Base-by-base conservation (phyloP, 306 rosid species). In the Oemleria cerasiformis region DNA sequence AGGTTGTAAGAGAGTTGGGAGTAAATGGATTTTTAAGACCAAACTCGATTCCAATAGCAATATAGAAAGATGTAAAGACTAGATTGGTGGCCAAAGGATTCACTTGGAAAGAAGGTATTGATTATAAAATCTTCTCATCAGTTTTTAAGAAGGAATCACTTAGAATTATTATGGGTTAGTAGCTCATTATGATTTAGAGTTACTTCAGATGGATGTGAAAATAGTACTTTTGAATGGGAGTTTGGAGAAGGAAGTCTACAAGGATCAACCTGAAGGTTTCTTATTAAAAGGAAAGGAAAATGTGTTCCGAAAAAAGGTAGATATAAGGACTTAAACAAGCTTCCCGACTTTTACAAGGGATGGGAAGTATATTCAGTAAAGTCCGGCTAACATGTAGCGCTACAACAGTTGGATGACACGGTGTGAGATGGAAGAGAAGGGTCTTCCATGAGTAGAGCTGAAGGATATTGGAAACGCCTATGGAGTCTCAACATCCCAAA, bases 201-300 rank as follows among this genome's bases (percentile, higher is more conserved):
- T n/a, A n/a, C n/a, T n/a, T n/a, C n/a, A n/a, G n/a, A 51, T 51
- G 53, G 23, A 51, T 51, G 56, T 51, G 56, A 51, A 51, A 51
- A 51, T 4, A 51, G 0, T 1, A 17, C 17, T 51, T 8, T 17
- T 51, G 21, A 51, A 51, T 51, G 23, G 5, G 11, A 51, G 23
- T 51, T 51, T 51, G 10, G 56, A 51, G 2, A 21, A 51, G 17
- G 56, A 51, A 51, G 23, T 17, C 56, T n/a, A 51, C 23, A 51
- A 16, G 9, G 20, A 6, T 16, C 21, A 51, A 17, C 56, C 11
- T 16, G 56, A 51, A 51, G 23, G 56, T 8, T 51, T 51, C 23
- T 0, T 8, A 51, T 34, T 38, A 10, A 7, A 63, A 3, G 23
- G 67, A 38, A 36, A 63, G 7, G 23, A 63, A n/a, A 10, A 38